Base-by-base conservation (phyloP, 441 rosid genomes). In the Pelargonium fulgidum region DNA sequence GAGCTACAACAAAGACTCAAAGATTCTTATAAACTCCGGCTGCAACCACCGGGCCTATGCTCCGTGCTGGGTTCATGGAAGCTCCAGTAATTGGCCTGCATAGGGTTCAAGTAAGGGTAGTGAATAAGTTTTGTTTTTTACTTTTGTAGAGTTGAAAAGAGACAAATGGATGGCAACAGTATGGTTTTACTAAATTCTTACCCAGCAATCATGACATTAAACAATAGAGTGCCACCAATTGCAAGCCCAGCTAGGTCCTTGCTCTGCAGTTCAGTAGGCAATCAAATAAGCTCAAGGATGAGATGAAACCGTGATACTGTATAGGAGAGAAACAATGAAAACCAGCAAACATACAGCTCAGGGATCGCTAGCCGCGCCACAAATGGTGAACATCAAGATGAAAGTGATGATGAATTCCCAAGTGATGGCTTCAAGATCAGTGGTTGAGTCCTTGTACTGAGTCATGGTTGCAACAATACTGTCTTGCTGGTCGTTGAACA, bases 11-110 rank as follows among this genome's bases (percentile, higher is more conserved):
- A 63, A 9, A 85, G 16, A 87, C 82, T 86, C 89, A 81, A 1
- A 84, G 73, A 65, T 82, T 82, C 72, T 80, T 79, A 64, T 79
- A 80, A 29, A 72, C 74, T 19, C 85, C 85, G 0, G 81, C 62
- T 19, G 72, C 89, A 52, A 82, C 71, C 0, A 85, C 87, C 19
- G 87, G 88, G 66, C 89, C 89, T 67, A 85, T 17, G 64, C 86
- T 87, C 75, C 88, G 81, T 0, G 80, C 88, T 1, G 89, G 92
- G 68, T 87, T 85, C 92, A 85, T 84, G 3, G 88, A 87, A 72
- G 89, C 88, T 54, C 88, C 87, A 0, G 88, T 85, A 19, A 85
- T 81, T 20, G 89, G 87, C 76, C 88, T 84, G 82, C 84, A 72
- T n/a, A n/a, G n/a, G n/a, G n/a, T n/a, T n/a, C n/a, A n/a, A n/a